phyloP scores from a whole-genome alignment of 805 yeast genomes.

The Saccharomycopsis synnaedendra region DNA sequence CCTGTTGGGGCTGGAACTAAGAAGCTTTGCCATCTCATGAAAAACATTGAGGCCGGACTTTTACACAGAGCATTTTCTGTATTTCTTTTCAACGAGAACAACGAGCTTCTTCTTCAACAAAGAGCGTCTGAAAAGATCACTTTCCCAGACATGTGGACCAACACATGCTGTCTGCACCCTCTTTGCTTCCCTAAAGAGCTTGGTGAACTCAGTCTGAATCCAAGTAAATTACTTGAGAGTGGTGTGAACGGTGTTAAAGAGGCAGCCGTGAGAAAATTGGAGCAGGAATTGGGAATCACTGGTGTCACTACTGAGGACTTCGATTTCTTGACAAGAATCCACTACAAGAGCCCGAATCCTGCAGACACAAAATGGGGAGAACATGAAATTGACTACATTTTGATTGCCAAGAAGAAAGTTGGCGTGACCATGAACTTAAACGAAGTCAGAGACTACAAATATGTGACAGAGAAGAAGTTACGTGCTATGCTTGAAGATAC shows the following conservation, averaged over 20 bases:
- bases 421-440: conserved; percentile 51
- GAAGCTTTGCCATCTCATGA: conserved; percentile 81
- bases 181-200: conserved; percentile 72
- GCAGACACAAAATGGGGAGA: conserved; percentile 87
- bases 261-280: conserved; percentile 88
- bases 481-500: conserved; percentile 65
- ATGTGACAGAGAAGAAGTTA: conserved; percentile 59
- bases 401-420: conserved; percentile 44
- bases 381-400: conserved; percentile 92
- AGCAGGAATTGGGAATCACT: conserved; percentile 85
- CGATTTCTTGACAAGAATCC: conserved; percentile 84
- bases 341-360: conserved; percentile 77
- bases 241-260: conserved; percentile 70
- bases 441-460: conserved; percentile 75
- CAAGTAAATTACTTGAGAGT: conserved; percentile 27
- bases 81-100: conserved; percentile 74
- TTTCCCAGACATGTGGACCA: conserved; percentile 95
- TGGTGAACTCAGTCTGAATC: conserved; percentile 36
- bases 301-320: conserved; percentile 56
- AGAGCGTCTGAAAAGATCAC: conserved; percentile 96
- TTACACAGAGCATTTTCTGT: conserved; percentile 95
- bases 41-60: conserved; percentile 74
- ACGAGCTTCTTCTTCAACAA: conserved; percentile 78
- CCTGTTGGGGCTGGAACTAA: conserved; percentile 94
- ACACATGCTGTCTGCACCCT: conserved; percentile 98